Evolutionary conservation across 345 rosid genomes (phyloP).

Genomic region (Angophora floribunda): DNA sequence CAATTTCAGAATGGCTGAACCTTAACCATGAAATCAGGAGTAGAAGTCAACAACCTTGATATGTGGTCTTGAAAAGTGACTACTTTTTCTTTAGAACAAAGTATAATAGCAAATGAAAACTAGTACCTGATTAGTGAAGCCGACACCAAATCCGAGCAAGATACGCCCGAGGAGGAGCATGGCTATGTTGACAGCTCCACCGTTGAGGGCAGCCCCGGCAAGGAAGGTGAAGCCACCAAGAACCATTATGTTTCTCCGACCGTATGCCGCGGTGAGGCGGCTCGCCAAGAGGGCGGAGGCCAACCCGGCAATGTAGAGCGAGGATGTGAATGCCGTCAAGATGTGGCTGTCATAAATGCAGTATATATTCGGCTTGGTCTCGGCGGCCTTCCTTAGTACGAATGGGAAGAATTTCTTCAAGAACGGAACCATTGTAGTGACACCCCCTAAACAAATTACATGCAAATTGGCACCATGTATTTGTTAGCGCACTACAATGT

Average conservation of each 20-base stretch:
- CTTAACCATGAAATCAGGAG: background rate
- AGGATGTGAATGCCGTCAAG: constrained; percentile 67
- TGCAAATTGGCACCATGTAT: background rate
- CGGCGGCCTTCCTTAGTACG: constrained; percentile 28
- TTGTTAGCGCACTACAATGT: background rate
- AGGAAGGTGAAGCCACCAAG: constrained; percentile 61
- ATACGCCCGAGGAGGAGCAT: constrained; percentile 73
- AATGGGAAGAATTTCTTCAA: constrained; percentile 64
- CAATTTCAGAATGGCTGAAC: background rate
- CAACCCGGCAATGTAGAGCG: constrained; percentile 61
- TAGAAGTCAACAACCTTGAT: background rate
- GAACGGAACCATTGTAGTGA: constrained; percentile 82
- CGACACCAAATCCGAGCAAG: constrained; percentile 70
- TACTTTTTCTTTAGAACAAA: background rate
- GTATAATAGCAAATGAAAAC: background rate
- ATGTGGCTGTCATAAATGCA: constrained; percentile 53
- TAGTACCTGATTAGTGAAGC: constrained; percentile 65
- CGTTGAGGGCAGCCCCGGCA: constrained; percentile 47
- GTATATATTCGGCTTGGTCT: constrained; percentile 44
- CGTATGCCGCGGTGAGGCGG: constrained; percentile 32
- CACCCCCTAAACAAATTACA: constrained; percentile 41
- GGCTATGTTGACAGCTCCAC: constrained; percentile 39
- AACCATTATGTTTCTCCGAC: constrained; percentile 60
- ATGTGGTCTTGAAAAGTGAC: background rate
- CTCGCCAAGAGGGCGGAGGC: constrained; percentile 57